Conservation (phyloP, 2,329 filamentous ascomycete genomes). For the Knufia fluminis region DNA sequence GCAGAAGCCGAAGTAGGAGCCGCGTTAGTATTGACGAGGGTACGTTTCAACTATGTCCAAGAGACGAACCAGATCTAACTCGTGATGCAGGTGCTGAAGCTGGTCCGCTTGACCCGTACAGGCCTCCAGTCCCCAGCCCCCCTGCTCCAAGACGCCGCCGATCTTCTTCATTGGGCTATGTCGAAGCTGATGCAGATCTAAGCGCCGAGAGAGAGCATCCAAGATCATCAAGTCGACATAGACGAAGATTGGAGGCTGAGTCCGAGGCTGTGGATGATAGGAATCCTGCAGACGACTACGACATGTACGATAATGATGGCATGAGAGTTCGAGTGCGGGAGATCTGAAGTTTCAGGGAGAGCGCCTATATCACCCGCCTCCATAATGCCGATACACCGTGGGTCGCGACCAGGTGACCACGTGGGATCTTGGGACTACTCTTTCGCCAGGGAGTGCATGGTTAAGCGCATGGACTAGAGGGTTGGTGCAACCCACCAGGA, state of each 20-base stretch:
- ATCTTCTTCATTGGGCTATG: conserved; percentile 1
- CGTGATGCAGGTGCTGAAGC: not conserved
- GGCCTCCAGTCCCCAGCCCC: not conserved
- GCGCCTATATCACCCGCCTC: not conserved
- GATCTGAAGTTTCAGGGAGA: conserved; percentile 11
- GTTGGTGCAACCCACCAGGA: not conserved
- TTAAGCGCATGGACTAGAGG: not conserved
- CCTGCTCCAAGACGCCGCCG: conserved; percentile 8
- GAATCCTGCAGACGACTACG: conserved; percentile 15
- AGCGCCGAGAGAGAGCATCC: not conserved
- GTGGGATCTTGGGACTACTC: too few relatives aligned
- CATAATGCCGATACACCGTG: too few relatives aligned
- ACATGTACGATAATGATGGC: conserved; percentile 19
- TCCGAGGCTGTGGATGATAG: not conserved
- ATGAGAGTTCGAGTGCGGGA: conserved; percentile 21
- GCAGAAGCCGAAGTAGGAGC: conserved; percentile 2
- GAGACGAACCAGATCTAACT: not conserved
- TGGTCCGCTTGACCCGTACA: not conserved
- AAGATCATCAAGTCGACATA: not conserved
- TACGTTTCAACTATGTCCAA: not conserved
- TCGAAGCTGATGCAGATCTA: not conserved
- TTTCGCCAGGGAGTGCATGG: not conserved
- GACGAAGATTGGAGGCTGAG: not conserved
- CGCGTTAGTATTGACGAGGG: conserved; percentile 6
- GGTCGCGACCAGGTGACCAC: too few relatives aligned